A percentile compares a stretch with the other conserved stretches of the same genome.
phyloP scores from a whole-genome alignment of 2,329 filamentous ascomycete genomes.

The Zymoseptoria brevis region DNA sequence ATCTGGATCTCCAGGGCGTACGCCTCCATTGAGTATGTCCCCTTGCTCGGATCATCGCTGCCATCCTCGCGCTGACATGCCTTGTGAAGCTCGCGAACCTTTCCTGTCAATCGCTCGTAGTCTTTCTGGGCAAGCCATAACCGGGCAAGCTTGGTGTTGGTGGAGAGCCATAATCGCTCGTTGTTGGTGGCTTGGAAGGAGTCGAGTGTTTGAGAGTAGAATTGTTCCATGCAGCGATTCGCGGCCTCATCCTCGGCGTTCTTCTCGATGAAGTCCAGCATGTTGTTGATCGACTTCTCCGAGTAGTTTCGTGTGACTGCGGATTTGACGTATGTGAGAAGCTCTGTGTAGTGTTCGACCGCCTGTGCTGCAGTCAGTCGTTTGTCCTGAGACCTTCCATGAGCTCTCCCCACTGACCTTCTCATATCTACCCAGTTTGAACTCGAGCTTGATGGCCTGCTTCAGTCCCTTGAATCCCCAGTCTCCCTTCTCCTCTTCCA shows the following conservation, averaged over 20 bases:
- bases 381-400: not conserved
- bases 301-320: slow-evolving; percentile 97
- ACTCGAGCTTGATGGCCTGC: slow-evolving; percentile 95
- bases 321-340: slow-evolving; percentile 94
- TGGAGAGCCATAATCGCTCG: slow-evolving; percentile 94
- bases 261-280: slow-evolving; percentile 97
- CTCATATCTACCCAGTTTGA: slow-evolving; percentile 80
- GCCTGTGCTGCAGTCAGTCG: slow-evolving; percentile 49
- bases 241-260: slow-evolving; percentile 64
- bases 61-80: slow-evolving; percentile 84
- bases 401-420: slow-evolving; percentile 47
- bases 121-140: slow-evolving; percentile 87
- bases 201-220: slow-evolving; percentile 86
- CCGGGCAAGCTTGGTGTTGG: slow-evolving; percentile 91
- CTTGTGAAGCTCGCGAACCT: slow-evolving; percentile 79
- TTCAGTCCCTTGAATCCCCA: slow-evolving; percentile 99
- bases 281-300: slow-evolving; percentile 98
- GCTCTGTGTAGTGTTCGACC: slow-evolving; percentile 83
- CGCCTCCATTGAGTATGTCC: slow-evolving; percentile 90
- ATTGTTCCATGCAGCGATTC: slow-evolving; percentile 79
- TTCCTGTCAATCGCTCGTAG: slow-evolving; percentile 70
- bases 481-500: slow-evolving; percentile 89
- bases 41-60: slow-evolving; percentile 84
- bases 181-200: slow-evolving; percentile 98
- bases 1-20: slow-evolving; percentile 98